Conservation (phyloP, 2,329 filamentous ascomycete species). For the Clarireedia hainanense region DNA sequence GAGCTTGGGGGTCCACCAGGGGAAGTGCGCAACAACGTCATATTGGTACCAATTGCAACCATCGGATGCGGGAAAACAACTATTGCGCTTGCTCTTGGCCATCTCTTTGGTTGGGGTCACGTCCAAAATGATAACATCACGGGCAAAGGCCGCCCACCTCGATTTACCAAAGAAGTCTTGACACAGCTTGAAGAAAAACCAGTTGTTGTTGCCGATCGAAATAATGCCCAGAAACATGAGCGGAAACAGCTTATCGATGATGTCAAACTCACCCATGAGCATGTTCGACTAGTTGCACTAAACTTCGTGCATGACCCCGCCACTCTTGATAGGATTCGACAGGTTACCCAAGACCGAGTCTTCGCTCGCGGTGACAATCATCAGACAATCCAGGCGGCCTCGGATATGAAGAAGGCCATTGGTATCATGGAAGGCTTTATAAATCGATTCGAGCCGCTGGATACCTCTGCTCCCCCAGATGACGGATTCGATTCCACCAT, state of each 20-base stretch:
- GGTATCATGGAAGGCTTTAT: slow-evolving; percentile 95
- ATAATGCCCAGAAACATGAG: slow-evolving; percentile 86
- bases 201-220: slow-evolving; percentile 84
- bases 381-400: slow-evolving; percentile 88
- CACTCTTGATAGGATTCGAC: slow-evolving; percentile 63
- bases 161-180: slow-evolving; percentile 66
- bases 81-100: slow-evolving; percentile 68
- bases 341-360: slow-evolving; percentile 70
- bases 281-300: slow-evolving; percentile 71
- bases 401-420: slow-evolving; percentile 65
- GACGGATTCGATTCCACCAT: slow-evolving; percentile 77
- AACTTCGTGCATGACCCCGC: slow-evolving; percentile 73
- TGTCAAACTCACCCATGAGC: slow-evolving; percentile 52
- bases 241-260: slow-evolving; percentile 82
- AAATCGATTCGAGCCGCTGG: slow-evolving; percentile 71
- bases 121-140: slow-evolving; percentile 95
- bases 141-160: slow-evolving; percentile 66
- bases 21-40: slow-evolving; percentile 57
- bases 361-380: slow-evolving; percentile 88
- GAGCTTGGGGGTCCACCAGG: slow-evolving; percentile 39
- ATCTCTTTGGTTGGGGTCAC: slow-evolving; percentile 86
- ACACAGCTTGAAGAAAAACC: slow-evolving; percentile 54
- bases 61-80: slow-evolving; percentile 98
- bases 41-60: slow-evolving; percentile 86
- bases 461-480: slow-evolving; percentile 62